Percentiles rank a stretch among this genome's conserved stretches.
Conservation (phyloP, 345 rosid species). For the Gossypium mustelinum region DNA sequence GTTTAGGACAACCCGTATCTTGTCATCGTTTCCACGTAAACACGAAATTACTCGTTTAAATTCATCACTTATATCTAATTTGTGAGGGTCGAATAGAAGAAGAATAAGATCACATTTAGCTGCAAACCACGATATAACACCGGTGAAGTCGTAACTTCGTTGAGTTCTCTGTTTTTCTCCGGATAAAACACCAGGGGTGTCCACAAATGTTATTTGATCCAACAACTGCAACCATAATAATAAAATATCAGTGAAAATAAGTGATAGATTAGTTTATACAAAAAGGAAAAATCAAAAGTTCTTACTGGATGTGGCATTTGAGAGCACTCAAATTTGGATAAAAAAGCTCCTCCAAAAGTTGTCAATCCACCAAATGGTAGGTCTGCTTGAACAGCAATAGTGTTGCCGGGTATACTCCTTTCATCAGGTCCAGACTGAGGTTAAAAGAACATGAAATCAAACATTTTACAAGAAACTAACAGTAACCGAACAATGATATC, state of each 20-base stretch:
- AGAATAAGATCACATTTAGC: slow-evolving; percentile 92
- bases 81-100: slow-evolving; percentile 94
- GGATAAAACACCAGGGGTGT: slow-evolving; percentile 92
- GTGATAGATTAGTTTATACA: neutral
- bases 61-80: slow-evolving; percentile 90
- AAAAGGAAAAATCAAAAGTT: neutral
- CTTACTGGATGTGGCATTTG: slow-evolving; percentile 95
- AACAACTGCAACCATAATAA: slow-evolving; percentile 48
- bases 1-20: slow-evolving; percentile 89
- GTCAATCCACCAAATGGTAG: slow-evolving; percentile 80
- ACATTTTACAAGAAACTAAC: neutral
- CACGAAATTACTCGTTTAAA: slow-evolving; percentile 89
- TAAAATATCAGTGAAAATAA: slow-evolving; percentile 5
- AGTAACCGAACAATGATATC: neutral
- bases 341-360: slow-evolving; percentile 84
- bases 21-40: slow-evolving; percentile 85
- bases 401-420: slow-evolving; percentile 77
- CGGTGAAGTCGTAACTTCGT: slow-evolving; percentile 87
- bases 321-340: slow-evolving; percentile 84
- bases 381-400: slow-evolving; percentile 88
- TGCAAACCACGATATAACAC: slow-evolving; percentile 93
- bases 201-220: slow-evolving; percentile 88
- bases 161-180: slow-evolving; percentile 93
- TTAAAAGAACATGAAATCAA: neutral
- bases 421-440: slow-evolving; percentile 80